A percentile compares a stretch with the other conserved stretches of the same genome.
phyloP scores from a whole-genome alignment of 164 flowering plant species.

The Chimonanthus praecox region DNA sequence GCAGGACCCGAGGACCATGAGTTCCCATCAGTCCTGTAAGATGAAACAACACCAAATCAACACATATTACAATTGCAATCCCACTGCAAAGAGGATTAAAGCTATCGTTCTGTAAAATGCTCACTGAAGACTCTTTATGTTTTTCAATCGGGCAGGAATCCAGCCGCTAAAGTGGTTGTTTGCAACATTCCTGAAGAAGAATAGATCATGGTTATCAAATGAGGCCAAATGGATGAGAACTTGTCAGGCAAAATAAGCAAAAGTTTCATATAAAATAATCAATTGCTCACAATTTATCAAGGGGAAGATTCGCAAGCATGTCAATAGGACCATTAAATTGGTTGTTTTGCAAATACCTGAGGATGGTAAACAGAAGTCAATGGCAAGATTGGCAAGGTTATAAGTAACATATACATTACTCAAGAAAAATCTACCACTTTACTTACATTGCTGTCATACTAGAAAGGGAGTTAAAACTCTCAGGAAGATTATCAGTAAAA shows the following conservation, averaged over 20 bases:
- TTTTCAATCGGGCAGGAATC: conserved; percentile 66
- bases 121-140: conserved; percentile 56
- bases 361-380: conserved; percentile 12
- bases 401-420: conserved; percentile 3
- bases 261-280: conserved; percentile 1
- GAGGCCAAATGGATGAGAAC: background rate
- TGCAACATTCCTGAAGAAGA: conserved; percentile 55
- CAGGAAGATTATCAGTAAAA: conserved; percentile 67
- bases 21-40: conserved; percentile 65
- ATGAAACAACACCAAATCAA: background rate
- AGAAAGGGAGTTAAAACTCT: conserved; percentile 55
- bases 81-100: no score
- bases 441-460: conserved; percentile 64
- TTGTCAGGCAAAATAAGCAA: background rate
- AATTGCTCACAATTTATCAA: conserved; percentile 60
- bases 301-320: conserved; percentile 79
- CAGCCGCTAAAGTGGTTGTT: conserved; percentile 82
- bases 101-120: conserved; percentile 16
- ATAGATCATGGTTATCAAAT: background rate
- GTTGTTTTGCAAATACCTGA: conserved; percentile 86
- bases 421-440: conserved; percentile 1
- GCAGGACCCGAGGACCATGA: conserved; percentile 69
- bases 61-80: no score
- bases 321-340: conserved; percentile 77
- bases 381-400: background rate